Evolutionary conservation across 441 rosid species (phyloP).

Genomic region (Metrosideros polymorpha): DNA sequence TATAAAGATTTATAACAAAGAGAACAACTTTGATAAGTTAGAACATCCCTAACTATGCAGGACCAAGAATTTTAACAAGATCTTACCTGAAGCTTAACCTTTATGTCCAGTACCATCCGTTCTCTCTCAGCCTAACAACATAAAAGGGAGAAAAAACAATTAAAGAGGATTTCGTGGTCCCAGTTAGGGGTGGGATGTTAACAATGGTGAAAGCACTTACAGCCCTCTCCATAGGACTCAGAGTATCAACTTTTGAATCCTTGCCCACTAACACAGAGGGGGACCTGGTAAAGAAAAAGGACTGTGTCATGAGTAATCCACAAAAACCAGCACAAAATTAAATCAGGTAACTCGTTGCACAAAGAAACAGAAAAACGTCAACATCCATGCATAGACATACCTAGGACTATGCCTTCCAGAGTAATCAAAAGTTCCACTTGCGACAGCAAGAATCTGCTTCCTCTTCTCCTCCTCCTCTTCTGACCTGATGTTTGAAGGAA

Average conservation of each 20-base stretch:
- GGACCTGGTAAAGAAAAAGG: slow-evolving; percentile 46
- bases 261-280: slow-evolving; percentile 55
- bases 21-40: background rate
- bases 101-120: slow-evolving; percentile 97
- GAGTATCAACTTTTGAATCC: slow-evolving; percentile 44
- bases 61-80: background rate
- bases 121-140: slow-evolving; percentile 85
- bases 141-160: background rate
- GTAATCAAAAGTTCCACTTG: slow-evolving; percentile 82
- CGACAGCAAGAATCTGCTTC: slow-evolving; percentile 88
- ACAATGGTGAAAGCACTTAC: slow-evolving; percentile 50
- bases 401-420: slow-evolving; percentile 67
- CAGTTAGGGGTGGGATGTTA: background rate
- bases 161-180: background rate
- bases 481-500: slow-evolving; percentile 82
- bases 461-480: slow-evolving; percentile 97
- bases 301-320: background rate
- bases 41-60: background rate
- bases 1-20: background rate
- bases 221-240: slow-evolving; percentile 94
- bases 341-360: background rate
- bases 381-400: slow-evolving; percentile 20
- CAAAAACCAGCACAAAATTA: background rate
- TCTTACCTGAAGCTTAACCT: slow-evolving; percentile 94
- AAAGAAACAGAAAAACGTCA: background rate